Evolutionary conservation across 495 filamentous ascomycete genomes (phyloP).

Genomic region (Tuber brumale): DNA sequence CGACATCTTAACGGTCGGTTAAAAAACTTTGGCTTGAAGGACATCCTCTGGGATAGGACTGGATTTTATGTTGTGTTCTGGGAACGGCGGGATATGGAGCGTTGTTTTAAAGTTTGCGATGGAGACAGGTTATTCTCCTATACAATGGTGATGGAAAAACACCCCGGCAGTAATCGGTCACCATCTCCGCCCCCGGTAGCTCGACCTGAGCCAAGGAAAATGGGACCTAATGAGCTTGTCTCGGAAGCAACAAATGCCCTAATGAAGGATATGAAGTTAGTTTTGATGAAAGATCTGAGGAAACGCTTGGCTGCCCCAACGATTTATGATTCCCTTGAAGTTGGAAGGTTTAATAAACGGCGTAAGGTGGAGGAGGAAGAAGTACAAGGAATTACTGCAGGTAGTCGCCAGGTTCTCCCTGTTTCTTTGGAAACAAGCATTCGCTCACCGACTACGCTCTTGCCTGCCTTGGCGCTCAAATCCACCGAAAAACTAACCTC

Average conservation of each 20-base stretch:
- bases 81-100: constrained; percentile 71
- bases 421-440: not conserved
- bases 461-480: constrained; percentile 17
- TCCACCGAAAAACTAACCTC: constrained; percentile 16
- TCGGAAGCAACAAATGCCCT: constrained; percentile 69
- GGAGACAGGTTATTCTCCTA: constrained; percentile 81
- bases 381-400: constrained; percentile 49
- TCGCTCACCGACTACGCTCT: constrained; percentile 7
- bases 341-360: constrained; percentile 68
- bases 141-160: constrained; percentile 82
- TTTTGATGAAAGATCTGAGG: constrained; percentile 77
- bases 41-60: constrained; percentile 70
- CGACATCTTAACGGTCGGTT: constrained; percentile 80
- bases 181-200: constrained; percentile 45
- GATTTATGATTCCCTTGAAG: constrained; percentile 79
- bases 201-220: constrained; percentile 52
- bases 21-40: constrained; percentile 66
- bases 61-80: constrained; percentile 90
- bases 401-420: constrained; percentile 17
- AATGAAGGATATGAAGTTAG: constrained; percentile 71
- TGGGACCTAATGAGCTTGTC: constrained; percentile 75
- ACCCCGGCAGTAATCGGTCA: constrained; percentile 53
- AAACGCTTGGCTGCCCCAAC: constrained; percentile 72
- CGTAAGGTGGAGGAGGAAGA: constrained; percentile 70
- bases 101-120: constrained; percentile 67